Evolutionary conservation across 2,329 filamentous ascomycete genomes (phyloP), one percentile per base, ranked within the genome.

Genomic region (Neurospora sp.): DNA sequence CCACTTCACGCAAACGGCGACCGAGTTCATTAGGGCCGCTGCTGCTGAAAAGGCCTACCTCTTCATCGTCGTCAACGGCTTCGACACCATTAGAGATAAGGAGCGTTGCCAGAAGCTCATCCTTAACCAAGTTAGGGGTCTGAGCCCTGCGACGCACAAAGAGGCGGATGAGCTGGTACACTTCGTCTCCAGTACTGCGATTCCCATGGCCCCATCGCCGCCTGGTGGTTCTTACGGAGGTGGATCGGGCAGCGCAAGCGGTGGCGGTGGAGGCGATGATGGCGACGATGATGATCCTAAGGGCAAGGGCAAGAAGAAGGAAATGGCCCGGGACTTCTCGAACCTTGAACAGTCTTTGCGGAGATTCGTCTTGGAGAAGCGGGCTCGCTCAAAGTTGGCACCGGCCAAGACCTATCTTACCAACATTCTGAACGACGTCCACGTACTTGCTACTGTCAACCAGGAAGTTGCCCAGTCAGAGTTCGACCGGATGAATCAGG

Each of bases 61-160:
- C 73, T 99, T 99, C 80, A 97, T 99, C 80, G 96, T 99, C 15
- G 96, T 99, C 74, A 99, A 99, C 78, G 94, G 95, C 19, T 99
- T 93, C 76, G 96, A 99, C 80, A 91, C 91, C 72, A 98, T 99
- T 76, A 87, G 91, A 73, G 94, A 98, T 80, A 96, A 97, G 82
- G 86, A 93, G 71, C 87, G 95, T 71, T 98, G 95, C 79, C 88
- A 97, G 79, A 93, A 96, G 77, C 92, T 93, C 88, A 96, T 99
- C 67, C 80, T 99, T 71, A 93, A 97, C 76, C 95, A 98, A 80
- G 90, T 99, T 17, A 85, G 87, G 67, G 89, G 89, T 36, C 85
- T 99, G n/a, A 98, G 95, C 77, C 96, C 95, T 2, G 90, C 91
- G 68, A 99, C 96, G 0, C 91, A 90, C 84, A 98, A 98, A 78